Evolutionary conservation across 441 rosid species (phyloP).

Genomic region (Aleurites moluccanus): DNA sequence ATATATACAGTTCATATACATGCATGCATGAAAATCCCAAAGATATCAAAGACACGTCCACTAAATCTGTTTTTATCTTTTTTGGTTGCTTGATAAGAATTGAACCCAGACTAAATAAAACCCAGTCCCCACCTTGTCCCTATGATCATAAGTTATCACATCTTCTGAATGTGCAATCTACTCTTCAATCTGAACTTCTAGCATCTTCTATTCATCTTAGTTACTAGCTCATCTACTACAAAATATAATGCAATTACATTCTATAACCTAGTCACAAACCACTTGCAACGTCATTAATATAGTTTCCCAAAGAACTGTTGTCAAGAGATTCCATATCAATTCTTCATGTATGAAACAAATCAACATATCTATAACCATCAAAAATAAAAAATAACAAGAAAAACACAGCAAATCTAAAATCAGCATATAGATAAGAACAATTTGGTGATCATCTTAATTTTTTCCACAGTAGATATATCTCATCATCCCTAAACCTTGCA

Average conservation of each 20-base stretch:
- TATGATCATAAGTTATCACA: neutral
- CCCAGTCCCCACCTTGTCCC: neutral
- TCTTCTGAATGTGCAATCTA: neutral
- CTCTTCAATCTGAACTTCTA: neutral
- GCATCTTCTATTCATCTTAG: neutral
- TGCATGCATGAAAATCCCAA: neutral
- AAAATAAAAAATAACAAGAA: neutral
- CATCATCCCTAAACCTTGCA: neutral
- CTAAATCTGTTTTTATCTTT: neutral
- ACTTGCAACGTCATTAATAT: neutral
- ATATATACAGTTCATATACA: neutral
- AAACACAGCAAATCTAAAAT: neutral
- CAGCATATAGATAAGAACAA: neutral
- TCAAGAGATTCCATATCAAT: neutral
- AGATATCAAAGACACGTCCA: neutral
- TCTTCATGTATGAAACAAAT: neutral
- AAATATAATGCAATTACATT: neutral
- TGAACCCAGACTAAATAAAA: neutral
- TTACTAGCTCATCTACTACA: neutral
- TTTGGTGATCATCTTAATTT: neutral
- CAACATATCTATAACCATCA: no score
- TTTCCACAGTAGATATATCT: neutral
- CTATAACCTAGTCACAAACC: neutral
- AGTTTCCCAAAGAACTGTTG: neutral
- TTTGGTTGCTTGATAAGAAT: neutral